Evolutionary conservation across 352 stramenopile species (phyloP).

Genomic region (Globisporangium rhizosaccharum): DNA sequence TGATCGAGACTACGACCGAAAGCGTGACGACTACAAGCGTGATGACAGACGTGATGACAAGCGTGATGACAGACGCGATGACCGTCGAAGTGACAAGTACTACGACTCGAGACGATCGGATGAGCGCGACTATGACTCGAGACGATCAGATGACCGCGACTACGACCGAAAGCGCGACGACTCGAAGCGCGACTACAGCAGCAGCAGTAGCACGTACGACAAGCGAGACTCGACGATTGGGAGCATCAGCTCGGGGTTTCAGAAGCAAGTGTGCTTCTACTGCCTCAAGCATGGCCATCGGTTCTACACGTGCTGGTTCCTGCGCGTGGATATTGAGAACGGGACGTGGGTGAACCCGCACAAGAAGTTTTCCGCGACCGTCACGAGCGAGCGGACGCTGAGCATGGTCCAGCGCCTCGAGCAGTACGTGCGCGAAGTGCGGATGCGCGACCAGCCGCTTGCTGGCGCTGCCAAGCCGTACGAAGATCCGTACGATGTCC

Average conservation of each 20-base stretch:
- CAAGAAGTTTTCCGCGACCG: conserved; percentile 31
- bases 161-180: conserved; percentile 12
- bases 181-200: neutral
- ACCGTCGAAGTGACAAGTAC: conserved; percentile 12
- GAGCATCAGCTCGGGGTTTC: conserved; percentile 1
- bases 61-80: conserved; percentile 1
- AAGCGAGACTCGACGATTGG: conserved; percentile 2
- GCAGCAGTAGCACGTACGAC: neutral
- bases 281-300: conserved; percentile 36
- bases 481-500: neutral
- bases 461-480: neutral
- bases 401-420: conserved; percentile 37
- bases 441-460: conserved; percentile 1
- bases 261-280: conserved; percentile 27
- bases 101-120: conserved; percentile 6
- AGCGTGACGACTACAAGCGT: neutral
- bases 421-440: conserved; percentile 28
- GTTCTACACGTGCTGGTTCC: conserved; percentile 34
- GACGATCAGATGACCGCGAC: neutral
- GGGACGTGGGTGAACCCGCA: conserved; percentile 19
- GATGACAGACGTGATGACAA: conserved; percentile 5
- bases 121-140: conserved; percentile 12
- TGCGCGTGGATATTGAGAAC: conserved; percentile 36
- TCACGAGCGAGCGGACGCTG: conserved; percentile 24
- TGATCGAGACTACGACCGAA: neutral